Evolutionary conservation across 305 asterid genomes (phyloP), one percentile per base, ranked within the genome.

Genomic region (Monarda citriodora): DNA sequence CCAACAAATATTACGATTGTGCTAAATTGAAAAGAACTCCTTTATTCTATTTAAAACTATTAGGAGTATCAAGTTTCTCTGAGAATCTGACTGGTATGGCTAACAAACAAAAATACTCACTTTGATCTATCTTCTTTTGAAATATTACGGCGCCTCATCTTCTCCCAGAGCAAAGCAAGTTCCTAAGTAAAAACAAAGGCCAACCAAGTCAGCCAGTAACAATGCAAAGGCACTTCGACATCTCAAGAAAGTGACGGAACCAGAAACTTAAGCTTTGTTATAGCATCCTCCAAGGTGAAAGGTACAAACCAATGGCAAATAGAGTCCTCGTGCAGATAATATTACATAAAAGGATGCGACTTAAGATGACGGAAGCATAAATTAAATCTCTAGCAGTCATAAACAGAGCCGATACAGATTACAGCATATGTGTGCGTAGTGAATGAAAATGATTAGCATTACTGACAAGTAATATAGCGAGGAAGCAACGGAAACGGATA

Each of bases 141-240:
- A 69, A 87, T 85, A 79, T 87, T 77, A 49, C 87, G 89, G 34
- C 74, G 69, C 53, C 99, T 80, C 97, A 93, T 89, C 81, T 87
- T 89, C 78, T 89, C 96, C 97, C 97, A 93, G 15, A 89, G 82
- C 73, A 69, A 45, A 50, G 85, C 77, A 60, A 91, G 95, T 74
- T 86, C 98, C 98, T 91, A 63, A 56, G 64, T 42, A 37, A 64
- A 42, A 61, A 49, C 25, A 45, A 32, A n/a, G 36, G 16, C 60
- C 63, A 72, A 29, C 55, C 68, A 75, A 36, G 41, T 26, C 7
- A 38, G 31, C 18, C 17, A 32, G 50, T 47, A 73, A 73, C 60
- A 50, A 32, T 52, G 60, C 44, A 56, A 60, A 53, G 41, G 42
- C 67, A 16, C 18, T 22, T 12, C 68, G 45, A 58, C 51, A 60